Evolutionary conservation across 2,329 filamentous ascomycete species (phyloP).

Genomic region (Colletotrichum musae): DNA sequence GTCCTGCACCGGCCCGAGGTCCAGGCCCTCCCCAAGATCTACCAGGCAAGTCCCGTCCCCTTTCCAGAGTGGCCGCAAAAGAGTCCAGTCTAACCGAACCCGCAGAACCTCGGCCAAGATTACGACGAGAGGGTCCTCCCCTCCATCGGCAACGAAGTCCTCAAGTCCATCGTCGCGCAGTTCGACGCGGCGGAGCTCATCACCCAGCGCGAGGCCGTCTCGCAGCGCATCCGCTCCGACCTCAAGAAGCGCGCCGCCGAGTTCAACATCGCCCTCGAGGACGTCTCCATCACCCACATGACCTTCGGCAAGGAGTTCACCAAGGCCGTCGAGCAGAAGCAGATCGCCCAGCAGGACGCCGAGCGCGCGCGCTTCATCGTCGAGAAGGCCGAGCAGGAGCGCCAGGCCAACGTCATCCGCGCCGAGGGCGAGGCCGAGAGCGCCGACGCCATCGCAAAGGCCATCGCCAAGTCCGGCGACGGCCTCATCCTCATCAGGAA

Average conservation of each 20-base stretch:
- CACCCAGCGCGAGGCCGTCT: constrained; percentile 97
- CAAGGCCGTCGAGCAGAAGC: constrained; percentile 98
- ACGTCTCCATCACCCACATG: constrained; percentile 99
- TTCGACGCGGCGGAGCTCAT: constrained; percentile 99
- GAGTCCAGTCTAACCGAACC: constrained; percentile 22
- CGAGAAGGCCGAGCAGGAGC: constrained; percentile 98
- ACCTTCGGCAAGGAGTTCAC: constrained; percentile 99
- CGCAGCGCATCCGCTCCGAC: constrained; percentile 92
- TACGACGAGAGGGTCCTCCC: constrained; percentile 99
- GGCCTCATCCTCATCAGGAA: constrained; percentile 95
- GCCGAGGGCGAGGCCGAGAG: constrained; percentile 98
- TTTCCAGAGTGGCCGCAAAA: background rate
- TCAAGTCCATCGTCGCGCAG: constrained; percentile 98
- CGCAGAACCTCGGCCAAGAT: constrained; percentile 93
- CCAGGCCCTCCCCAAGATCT: constrained; percentile 93
- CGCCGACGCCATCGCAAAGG: constrained; percentile 94
- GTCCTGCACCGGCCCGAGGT: constrained; percentile 97
- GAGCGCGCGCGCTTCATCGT: constrained; percentile 98
- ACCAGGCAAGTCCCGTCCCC: constrained; percentile 78
- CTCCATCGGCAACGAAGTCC: constrained; percentile 98
- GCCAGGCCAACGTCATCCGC: constrained; percentile 97
- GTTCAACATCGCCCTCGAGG: constrained; percentile 99
- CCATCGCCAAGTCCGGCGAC: constrained; percentile 92
- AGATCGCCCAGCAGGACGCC: constrained; percentile 99
- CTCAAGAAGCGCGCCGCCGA: constrained; percentile 93